A percentile compares a stretch with the other conserved stretches of the same genome.
Conservation (phyloP, 345 rosid genomes). For the Aegle marmelos region DNA sequence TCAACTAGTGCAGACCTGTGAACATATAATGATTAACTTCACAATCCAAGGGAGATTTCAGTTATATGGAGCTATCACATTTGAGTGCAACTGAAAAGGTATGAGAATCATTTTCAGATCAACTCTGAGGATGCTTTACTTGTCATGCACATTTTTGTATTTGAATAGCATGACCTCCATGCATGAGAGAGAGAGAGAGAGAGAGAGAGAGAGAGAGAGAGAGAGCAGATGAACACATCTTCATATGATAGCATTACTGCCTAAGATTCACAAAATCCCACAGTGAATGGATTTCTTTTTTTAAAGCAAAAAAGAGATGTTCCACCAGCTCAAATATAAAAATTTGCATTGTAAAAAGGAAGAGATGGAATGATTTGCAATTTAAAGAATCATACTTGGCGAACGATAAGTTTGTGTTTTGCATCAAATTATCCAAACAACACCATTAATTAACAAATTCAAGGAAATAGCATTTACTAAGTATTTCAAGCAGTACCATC, state of each 20-base stretch:
- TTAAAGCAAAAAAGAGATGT: neutral
- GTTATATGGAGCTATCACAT: neutral
- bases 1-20: neutral
- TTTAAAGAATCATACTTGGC: neutral
- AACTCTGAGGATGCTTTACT: neutral
- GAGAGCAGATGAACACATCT: neutral
- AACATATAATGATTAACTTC: neutral
- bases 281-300: neutral
- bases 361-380: neutral
- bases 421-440: neutral
- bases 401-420: neutral
- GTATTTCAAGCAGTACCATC: conserved; percentile 53
- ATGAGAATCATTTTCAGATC: neutral
- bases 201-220: neutral
- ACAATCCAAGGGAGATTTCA: neutral
- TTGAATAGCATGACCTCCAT: neutral
- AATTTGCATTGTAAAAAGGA: neutral
- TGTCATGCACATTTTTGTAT: neutral
- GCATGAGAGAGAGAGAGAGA: neutral
- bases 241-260: neutral
- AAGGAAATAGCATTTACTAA: neutral
- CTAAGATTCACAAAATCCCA: neutral
- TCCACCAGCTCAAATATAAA: neutral
- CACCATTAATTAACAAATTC: neutral
- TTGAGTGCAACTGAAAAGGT: neutral